Percentiles rank a stretch among this genome's conserved stretches.
phyloP scores from a whole-genome alignment of 2,329 filamentous ascomycete genomes.

The Paecilomyces variotii region DNA sequence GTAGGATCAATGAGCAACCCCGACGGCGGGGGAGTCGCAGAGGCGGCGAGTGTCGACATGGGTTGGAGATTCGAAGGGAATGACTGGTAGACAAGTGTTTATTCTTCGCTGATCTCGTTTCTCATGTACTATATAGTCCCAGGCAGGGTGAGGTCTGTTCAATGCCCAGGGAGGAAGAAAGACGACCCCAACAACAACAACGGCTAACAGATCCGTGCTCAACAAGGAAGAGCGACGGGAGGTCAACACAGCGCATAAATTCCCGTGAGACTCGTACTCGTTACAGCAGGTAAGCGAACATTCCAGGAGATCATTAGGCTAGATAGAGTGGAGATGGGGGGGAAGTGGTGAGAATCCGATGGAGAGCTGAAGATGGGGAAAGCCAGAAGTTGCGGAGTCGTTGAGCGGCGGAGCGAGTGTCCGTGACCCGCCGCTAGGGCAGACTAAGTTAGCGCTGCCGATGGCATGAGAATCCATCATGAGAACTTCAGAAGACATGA shows the following conservation, averaged over 20 bases:
- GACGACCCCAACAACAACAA: neutral
- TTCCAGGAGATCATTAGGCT: neutral
- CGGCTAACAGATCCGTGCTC: neutral
- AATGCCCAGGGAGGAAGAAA: neutral
- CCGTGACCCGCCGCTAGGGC: conserved; percentile 9
- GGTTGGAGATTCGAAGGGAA: neutral
- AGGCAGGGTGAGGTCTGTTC: neutral
- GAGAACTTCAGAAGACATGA: too few relatives aligned
- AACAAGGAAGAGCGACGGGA: neutral
- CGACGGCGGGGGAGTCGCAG: conserved; percentile 12
- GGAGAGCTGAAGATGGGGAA: conserved; percentile 3
- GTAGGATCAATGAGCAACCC: conserved; percentile 35
- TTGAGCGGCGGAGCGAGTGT: conserved; percentile 8
- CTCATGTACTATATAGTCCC: neutral
- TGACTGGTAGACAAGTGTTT: neutral
- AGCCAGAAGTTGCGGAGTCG: neutral
- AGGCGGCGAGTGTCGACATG: neutral
- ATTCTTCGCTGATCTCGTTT: neutral
- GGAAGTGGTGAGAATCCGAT: conserved; percentile 3
- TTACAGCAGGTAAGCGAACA: neutral
- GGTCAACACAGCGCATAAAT: neutral
- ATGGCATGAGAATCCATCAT: neutral
- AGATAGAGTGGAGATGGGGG: neutral
- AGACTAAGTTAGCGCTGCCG: conserved; percentile 7
- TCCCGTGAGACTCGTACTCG: neutral